Percentiles rank a stretch among this genome's conserved stretches.
Evolutionary conservation across 2,329 filamentous ascomycete species (phyloP).

Genomic region (Botrytis pseudocinerea): DNA sequence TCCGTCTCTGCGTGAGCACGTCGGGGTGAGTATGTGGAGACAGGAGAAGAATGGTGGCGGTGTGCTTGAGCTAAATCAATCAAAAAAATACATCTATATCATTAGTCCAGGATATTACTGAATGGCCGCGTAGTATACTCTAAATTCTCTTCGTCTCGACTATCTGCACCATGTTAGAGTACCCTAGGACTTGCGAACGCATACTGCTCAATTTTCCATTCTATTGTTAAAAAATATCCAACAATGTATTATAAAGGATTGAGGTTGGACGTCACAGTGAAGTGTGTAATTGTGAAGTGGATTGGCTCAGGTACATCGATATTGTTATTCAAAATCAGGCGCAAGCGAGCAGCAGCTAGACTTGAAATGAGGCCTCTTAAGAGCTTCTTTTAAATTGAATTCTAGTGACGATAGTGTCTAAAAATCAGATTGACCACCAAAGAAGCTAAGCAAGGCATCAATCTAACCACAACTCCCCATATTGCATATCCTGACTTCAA

Average conservation of each 20-base stretch:
- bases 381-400: neutral
- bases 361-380: neutral
- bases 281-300: neutral
- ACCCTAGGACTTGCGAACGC: neutral
- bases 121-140: fast-evolving
- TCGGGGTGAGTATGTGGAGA: no score
- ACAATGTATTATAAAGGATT: neutral
- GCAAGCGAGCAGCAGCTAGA: neutral
- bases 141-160: neutral
- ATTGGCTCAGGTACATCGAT: neutral
- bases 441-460: neutral
- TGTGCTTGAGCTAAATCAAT: neutral
- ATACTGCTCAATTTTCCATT: neutral
- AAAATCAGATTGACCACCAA: neutral
- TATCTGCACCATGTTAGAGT: neutral
- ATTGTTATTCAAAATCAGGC: neutral
- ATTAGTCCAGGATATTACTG: neutral
- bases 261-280: neutral
- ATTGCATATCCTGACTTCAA: neutral
- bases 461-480: neutral
- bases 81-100: neutral
- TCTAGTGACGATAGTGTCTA: neutral
- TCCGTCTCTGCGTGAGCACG: no score
- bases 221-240: neutral
- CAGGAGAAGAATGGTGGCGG: no score